Conservation (phyloP, 2,329 filamentous ascomycete genomes). For the Aspergillus phoenicis region DNA sequence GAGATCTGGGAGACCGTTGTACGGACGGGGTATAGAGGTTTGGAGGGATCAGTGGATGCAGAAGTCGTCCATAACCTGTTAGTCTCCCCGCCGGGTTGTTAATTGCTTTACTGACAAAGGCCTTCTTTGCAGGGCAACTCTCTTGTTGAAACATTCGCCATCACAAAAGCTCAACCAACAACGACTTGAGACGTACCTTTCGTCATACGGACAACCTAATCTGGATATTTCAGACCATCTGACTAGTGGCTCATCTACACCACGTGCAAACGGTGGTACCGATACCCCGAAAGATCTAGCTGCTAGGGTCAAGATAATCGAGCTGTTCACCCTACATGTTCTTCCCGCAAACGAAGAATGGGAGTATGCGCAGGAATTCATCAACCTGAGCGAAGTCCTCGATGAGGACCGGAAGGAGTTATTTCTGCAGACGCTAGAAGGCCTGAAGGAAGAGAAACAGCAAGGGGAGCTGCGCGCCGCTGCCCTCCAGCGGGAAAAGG, state of each 20-base stretch:
- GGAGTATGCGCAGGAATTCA: constrained; percentile 93
- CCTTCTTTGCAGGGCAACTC: constrained; percentile 67
- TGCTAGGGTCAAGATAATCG: constrained; percentile 85
- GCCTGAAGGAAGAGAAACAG: constrained; percentile 79
- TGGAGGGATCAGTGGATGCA: constrained; percentile 87
- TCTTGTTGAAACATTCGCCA: constrained; percentile 86
- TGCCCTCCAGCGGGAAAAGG: constrained; percentile 64
- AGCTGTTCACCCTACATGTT: constrained; percentile 93
- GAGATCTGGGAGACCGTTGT: constrained; percentile 95
- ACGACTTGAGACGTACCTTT: constrained; percentile 84
- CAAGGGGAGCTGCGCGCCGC: constrained; percentile 66
- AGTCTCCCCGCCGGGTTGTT: constrained; percentile 30
- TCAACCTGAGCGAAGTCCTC: constrained; percentile 79
- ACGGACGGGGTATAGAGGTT: constrained; percentile 79
- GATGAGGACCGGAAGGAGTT: constrained; percentile 90
- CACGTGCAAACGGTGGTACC: constrained; percentile 60
- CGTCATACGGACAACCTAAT: constrained; percentile 71
- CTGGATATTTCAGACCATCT: constrained; percentile 71
- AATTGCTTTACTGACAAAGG: not conserved
- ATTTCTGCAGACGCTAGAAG: constrained; percentile 82
- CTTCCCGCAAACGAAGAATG: constrained; percentile 92
- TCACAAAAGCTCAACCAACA: constrained; percentile 83
- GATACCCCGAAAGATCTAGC: constrained; percentile 83
- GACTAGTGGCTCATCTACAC: constrained; percentile 38
- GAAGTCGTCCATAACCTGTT: constrained; percentile 73